Base-by-base conservation (phyloP, 768 basidiomycete genomes). In the Calocera viscosa region DNA sequence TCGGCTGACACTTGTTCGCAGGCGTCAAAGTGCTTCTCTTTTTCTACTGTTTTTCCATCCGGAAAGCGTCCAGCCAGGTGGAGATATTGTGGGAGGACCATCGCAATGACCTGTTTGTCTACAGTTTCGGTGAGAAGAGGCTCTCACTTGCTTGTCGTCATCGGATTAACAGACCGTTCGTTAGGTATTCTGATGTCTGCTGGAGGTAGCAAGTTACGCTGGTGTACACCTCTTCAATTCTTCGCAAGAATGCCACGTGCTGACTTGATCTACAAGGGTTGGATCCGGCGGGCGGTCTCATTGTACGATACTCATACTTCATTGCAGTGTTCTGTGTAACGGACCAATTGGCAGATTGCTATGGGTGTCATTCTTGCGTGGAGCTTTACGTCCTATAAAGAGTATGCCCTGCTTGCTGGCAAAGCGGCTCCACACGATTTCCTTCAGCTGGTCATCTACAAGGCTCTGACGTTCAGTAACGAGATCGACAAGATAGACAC, bases 31-130 rank as follows among this genome's bases (percentile, higher is more conserved):
- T 92, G 53, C 49, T 86, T 0, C 83, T 99, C 47, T 98, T 98
- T 78, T 39, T 93, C 2, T 96, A 93, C 77, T 94, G 94, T 75
- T 84, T 79, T 72, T 82, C 90, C 1, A 81, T 95, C 49, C 85
- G 91, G 32, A 82, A 81, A 34, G 84, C 83, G 69, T 93, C 90
- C 5, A 94, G 90, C 72, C 96, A 99, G 76, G 95, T 99, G 1
- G 84, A 84, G 53, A 85, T 96, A n/a, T 82, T 96, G 32, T 97
- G 92, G 93, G 91, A 96, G 75, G 95, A 98, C 73, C 94, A 97
- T 70, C 81, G 94, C 70, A 97, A 94, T 72, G 95, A 95, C 72
- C 74, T 93, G n/a, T 90, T 85, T 74, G 86, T 92, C 74, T 93
- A 93, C 72, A 78, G 82, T 28, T 88, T 90, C 68, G 87, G 88